A percentile compares a stretch with the other conserved stretches of the same genome.
Conservation (phyloP, 2,329 filamentous ascomycete species). For the Alternaria postmessia region DNA sequence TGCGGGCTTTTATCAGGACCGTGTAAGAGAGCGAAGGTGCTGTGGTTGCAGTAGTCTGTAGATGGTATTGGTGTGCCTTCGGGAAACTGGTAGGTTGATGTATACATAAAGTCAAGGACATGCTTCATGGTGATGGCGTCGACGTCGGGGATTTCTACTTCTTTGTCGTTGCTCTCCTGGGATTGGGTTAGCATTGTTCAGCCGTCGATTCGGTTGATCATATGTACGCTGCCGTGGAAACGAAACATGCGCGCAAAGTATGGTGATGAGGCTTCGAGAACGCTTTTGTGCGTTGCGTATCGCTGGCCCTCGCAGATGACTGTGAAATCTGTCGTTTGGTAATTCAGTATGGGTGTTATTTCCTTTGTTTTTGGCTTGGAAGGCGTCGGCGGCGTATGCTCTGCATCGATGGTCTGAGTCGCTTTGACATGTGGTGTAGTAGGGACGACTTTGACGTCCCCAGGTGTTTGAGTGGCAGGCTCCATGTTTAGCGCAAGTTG, state of each 20-base stretch:
- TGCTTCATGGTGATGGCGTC: constrained; percentile 7
- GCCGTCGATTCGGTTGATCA: too few relatives aligned
- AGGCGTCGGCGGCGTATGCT: background rate
- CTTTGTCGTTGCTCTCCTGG: background rate
- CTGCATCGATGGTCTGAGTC: background rate
- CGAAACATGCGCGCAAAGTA: constrained; percentile 20
- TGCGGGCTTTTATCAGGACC: background rate
- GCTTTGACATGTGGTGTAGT: constrained; percentile 4
- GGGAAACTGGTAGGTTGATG: constrained; percentile 7
- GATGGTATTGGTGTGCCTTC: background rate
- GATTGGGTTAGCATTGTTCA: background rate
- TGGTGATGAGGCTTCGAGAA: constrained; percentile 2
- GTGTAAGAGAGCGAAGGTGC: background rate
- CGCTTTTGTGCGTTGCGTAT: constrained; percentile 6
- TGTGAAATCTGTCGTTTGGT: constrained; percentile 15
- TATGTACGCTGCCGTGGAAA: constrained; percentile 11
- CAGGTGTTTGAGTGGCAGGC: too few relatives aligned
- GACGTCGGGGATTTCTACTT: constrained; percentile 3
- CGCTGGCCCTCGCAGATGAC: constrained; percentile 7
- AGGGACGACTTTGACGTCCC: background rate
- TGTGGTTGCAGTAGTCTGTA: constrained; percentile 11
- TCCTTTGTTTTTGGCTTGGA: constrained; percentile 4
- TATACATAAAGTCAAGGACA: constrained; percentile 19
- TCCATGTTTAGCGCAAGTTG: background rate
- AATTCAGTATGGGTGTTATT: background rate